Evolutionary conservation across 2,329 filamentous ascomycete species (phyloP).

Genomic region (Diaporthe eres): DNA sequence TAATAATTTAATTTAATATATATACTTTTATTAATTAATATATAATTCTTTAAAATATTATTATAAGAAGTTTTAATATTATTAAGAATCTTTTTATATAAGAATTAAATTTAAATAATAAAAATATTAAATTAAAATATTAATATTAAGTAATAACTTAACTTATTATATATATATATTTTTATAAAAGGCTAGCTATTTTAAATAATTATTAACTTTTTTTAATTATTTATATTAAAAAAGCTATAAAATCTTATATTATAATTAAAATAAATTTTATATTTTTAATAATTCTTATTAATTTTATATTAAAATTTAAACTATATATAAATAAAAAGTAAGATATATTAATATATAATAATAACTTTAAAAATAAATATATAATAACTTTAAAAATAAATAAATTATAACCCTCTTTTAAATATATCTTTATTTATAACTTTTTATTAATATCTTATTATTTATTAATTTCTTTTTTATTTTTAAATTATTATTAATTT

Average conservation of each 20-base stretch:
- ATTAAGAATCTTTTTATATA: too few species aligned
- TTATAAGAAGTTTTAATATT: too few species aligned
- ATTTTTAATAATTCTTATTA: neutral
- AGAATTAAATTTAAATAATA: too few species aligned
- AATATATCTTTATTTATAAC: too few species aligned
- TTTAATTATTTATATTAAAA: neutral
- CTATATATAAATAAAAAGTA: neutral
- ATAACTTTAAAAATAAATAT: neutral
- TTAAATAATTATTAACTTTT: neutral
- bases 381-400: neutral
- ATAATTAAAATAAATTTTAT: neutral
- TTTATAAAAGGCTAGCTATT: neutral
- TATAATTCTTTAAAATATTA: too few species aligned
- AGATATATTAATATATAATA: neutral
- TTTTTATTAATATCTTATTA: neutral
- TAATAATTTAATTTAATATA: too few species aligned
- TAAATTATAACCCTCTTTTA: neutral
- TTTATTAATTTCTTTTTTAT: neutral
- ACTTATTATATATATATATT: neutral
- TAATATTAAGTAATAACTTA: neutral
- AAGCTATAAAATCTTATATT: neutral
- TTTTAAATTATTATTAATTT: neutral
- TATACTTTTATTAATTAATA: too few species aligned
- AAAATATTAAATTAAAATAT: too few species aligned
- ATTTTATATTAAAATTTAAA: neutral